Base-by-base conservation (phyloP, 345 rosid species). In the Psidium guajava region DNA sequence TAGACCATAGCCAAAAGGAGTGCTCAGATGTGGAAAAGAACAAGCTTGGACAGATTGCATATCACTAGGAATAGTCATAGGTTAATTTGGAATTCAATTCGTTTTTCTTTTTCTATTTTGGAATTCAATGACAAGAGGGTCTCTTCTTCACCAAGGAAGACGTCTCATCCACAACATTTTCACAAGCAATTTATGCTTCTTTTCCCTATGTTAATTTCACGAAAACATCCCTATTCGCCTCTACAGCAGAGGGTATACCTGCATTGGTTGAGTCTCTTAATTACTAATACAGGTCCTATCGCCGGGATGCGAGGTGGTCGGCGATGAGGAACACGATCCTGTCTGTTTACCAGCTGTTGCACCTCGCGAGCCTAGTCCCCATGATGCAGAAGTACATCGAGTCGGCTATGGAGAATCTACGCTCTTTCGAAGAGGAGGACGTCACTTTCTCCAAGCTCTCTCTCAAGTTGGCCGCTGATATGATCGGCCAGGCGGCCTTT, bases 401-500 rank as follows among this genome's bases (percentile, higher is more conserved):
- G 53, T 89, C 91, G 54, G 95, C 98, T 20, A 92, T 93, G 52
- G 89, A 88, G 54, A 90, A 90, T 85, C 93, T 97, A 56, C 87
- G 88, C 7, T 87, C 92, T 10, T 87, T 85, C 7, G n/a, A 57
- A 28, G 87, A 88, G 59, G 84, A 86, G 81, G 98, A 94, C 87
- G 83, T 94, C 24, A 86, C 75, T 59, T 94, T 95, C 90, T 97
- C 98, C 77, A 90, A 91, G 82, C 88, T 95, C 20, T 95, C 95
- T 58, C 98, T 97, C 89, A 90, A 90, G 89, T 85, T 95, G 86
- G 95, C 98, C 56, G 93, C 98, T 0, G 99, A 97, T 85, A 94
- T 95, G 5, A 95, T 97, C 11, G 97, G 98, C 81, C 92, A 95
- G 91, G 98, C 98, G 32, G 98, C 97, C 42, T 95, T 97, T 80